Evolutionary conservation across 2,329 filamentous ascomycete genomes (phyloP).

Genomic region (Coniella vitis): DNA sequence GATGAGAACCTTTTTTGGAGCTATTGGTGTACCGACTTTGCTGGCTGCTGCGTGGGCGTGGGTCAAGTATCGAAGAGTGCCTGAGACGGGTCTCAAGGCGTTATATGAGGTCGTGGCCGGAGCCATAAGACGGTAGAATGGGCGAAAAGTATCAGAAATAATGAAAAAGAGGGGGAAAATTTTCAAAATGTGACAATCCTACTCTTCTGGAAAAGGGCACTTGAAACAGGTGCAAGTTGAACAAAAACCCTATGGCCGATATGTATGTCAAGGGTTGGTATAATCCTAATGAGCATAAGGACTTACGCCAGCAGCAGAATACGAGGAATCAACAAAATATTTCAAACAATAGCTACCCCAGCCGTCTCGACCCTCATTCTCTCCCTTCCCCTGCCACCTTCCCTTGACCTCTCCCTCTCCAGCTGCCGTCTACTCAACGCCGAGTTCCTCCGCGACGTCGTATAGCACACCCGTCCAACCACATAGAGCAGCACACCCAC

Average conservation of each 20-base stretch:
- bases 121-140: not conserved
- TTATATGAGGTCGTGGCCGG: conserved; percentile 1
- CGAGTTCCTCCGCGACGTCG: not conserved
- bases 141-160: too few relatives aligned
- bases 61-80: conserved; percentile 5
- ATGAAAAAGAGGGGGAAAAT: not conserved
- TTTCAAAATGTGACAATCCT: not conserved
- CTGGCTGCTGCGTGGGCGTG: conserved; percentile 15
- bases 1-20: conserved; percentile 34
- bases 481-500: conserved; percentile 6
- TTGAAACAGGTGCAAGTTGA: too few relatives aligned
- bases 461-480: not conserved
- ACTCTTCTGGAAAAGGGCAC: not conserved
- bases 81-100: conserved; percentile 1
- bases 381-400: not conserved
- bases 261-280: too few relatives aligned
- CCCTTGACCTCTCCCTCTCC: not conserved
- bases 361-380: not conserved
- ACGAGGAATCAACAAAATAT: not conserved
- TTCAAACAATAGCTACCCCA: not conserved
- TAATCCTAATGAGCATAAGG: not conserved
- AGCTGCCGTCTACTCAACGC: not conserved
- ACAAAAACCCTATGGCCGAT: too few relatives aligned
- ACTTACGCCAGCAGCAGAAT: not conserved
- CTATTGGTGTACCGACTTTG: conserved; percentile 21